A percentile compares a stretch with the other conserved stretches of the same genome.
Evolutionary conservation across 2,329 filamentous ascomycete species (phyloP).

Genomic region (Penicillium aurantiogriseum): DNA sequence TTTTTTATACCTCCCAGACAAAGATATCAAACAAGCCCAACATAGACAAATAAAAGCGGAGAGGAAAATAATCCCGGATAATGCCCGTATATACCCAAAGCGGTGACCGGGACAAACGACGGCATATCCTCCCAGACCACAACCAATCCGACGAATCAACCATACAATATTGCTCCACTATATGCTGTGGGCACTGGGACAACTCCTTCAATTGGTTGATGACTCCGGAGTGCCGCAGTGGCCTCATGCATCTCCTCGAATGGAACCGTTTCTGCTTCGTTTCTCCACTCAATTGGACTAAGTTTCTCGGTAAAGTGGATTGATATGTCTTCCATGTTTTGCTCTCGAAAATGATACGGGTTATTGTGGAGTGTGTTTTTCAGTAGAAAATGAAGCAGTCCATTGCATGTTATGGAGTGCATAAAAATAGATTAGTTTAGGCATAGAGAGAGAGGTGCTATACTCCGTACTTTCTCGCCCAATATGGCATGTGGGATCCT

Average conservation of each 20-base stretch:
- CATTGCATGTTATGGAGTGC: background rate
- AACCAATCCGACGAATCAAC: background rate
- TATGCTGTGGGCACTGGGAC: background rate
- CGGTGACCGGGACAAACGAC: conserved; percentile 5
- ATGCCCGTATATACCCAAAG: background rate
- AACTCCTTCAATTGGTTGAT: background rate
- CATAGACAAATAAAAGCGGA: background rate
- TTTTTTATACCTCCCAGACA: background rate
- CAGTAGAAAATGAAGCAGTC: background rate
- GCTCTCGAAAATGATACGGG: conserved; percentile 1
- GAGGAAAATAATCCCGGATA: background rate
- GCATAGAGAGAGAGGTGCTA: background rate
- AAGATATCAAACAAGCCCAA: background rate
- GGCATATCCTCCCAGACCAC: background rate
- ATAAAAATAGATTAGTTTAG: background rate
- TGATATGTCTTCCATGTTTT: background rate
- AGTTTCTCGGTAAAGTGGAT: conserved; percentile 3
- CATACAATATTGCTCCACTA: background rate
- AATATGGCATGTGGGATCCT: background rate
- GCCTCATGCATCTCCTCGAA: conserved; percentile 1
- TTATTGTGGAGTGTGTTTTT: background rate
- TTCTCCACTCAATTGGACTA: conserved; percentile 2
- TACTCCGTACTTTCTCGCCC: background rate
- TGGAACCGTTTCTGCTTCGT: background rate
- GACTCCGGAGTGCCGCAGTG: background rate